Conservation (phyloP, 2,329 filamentous ascomycete genomes). For the Clarireedia paspali region DNA sequence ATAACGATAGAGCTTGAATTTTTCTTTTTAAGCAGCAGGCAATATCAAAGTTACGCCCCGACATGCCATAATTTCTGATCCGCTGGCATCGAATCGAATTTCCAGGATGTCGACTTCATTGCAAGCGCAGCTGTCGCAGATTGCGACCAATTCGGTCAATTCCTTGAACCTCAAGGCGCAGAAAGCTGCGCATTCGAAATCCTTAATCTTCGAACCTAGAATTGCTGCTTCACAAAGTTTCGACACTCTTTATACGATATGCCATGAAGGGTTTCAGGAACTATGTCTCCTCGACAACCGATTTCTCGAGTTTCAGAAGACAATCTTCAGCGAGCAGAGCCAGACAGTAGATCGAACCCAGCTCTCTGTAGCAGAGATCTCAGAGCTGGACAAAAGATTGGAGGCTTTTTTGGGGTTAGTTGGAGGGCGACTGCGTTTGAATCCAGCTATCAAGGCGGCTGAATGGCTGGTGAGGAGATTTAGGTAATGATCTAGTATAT, state of each 20-base stretch:
- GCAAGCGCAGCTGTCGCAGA: conserved; percentile 86
- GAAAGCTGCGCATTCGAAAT: conserved; percentile 86
- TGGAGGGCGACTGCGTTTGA: conserved; percentile 68
- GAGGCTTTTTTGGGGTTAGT: conserved; percentile 78
- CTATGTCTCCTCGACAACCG: conserved; percentile 78
- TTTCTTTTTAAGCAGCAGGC: conserved; percentile 3
- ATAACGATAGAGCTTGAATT: conserved; percentile 11
- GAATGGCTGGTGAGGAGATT: conserved; percentile 95
- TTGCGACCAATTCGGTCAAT: conserved; percentile 82
- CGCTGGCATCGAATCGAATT: conserved; percentile 1
- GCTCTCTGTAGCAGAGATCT: conserved; percentile 75
- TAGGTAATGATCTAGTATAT: conserved; percentile 47
- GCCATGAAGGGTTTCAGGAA: conserved; percentile 83
- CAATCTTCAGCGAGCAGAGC: conserved; percentile 90
- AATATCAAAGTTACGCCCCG: conserved; percentile 3
- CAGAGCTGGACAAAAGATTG: conserved; percentile 67
- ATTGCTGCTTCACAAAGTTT: conserved; percentile 84
- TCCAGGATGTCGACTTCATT: conserved; percentile 70
- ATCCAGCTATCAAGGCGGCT: conserved; percentile 80
- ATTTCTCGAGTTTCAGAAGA: conserved; percentile 66
- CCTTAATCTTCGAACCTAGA: conserved; percentile 82
- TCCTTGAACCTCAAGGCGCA: conserved; percentile 90
- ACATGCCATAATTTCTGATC: conserved; percentile 13
- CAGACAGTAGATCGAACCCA: conserved; percentile 80
- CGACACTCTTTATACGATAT: conserved; percentile 80